phyloP scores from a whole-genome alignment of 1,284 basidiomycete species.

The Microbotryum lychnidis-dioicae region DNA sequence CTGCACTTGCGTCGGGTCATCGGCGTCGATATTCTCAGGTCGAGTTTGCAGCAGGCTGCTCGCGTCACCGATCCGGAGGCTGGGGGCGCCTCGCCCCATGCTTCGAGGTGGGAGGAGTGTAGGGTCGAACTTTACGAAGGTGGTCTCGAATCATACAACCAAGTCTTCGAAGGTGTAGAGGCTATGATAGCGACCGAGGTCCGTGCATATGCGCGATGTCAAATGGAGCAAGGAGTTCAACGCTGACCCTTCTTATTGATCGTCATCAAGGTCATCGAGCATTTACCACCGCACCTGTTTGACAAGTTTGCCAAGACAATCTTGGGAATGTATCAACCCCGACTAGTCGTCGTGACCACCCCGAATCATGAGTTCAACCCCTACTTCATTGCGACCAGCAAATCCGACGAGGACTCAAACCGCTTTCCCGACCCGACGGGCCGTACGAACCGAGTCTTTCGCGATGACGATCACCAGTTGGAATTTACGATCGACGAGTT shows the following conservation, averaged over 20 bases:
- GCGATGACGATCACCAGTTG: constrained; percentile 83
- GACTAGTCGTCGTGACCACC: constrained; percentile 72
- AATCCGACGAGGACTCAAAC: not conserved
- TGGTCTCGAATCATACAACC: constrained; percentile 65
- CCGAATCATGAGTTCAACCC: constrained; percentile 74
- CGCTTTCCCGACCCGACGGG: constrained; percentile 66
- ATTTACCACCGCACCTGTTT: constrained; percentile 63
- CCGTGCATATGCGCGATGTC: constrained; percentile 44
- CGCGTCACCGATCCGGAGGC: too few relatives aligned
- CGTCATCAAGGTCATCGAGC: constrained; percentile 55
- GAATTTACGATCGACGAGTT: constrained; percentile 86
- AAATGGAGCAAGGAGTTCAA: constrained; percentile 7
- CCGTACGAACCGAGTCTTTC: constrained; percentile 51
- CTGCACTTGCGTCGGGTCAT: constrained; percentile 54
- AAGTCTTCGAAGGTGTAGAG: constrained; percentile 61
- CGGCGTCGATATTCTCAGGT: constrained; percentile 56
- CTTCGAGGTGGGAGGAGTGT: constrained; percentile 63
- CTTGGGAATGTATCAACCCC: constrained; percentile 59
- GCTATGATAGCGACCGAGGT: constrained; percentile 82
- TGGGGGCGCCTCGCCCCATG: constrained; percentile 10
- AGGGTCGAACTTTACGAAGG: constrained; percentile 72
- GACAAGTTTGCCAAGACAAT: constrained; percentile 52
- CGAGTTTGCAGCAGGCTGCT: constrained; percentile 3
- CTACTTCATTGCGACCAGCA: constrained; percentile 52
- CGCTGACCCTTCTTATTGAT: constrained; percentile 3